Conservation (phyloP, 495 filamentous ascomycete species). For the Xylaria curta region DNA sequence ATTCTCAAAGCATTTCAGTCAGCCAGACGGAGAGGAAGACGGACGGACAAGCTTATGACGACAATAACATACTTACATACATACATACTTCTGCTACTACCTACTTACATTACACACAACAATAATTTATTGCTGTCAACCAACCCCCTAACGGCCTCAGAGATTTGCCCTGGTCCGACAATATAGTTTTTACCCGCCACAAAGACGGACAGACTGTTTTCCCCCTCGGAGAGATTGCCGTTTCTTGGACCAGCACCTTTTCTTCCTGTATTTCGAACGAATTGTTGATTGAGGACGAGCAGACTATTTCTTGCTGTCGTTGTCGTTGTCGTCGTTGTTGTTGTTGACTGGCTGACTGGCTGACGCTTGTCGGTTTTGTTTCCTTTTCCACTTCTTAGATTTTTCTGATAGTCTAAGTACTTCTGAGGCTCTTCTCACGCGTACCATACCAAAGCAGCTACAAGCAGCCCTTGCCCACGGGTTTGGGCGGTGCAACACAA, state of each 20-base stretch:
- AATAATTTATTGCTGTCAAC: not conserved
- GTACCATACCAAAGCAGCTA: not conserved
- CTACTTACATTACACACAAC: no score
- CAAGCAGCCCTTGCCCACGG: constrained; percentile 10
- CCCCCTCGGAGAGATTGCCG: not conserved
- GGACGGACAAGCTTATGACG: not conserved
- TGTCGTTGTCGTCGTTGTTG: no score
- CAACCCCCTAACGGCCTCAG: constrained; percentile 10
- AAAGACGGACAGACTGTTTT: not conserved
- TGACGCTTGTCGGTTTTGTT: not conserved
- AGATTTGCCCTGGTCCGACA: not conserved
- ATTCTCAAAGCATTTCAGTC: not conserved
- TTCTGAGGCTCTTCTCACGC: not conserved
- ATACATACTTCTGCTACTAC: not conserved
- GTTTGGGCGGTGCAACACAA: constrained; percentile 18
- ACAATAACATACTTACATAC: not conserved
- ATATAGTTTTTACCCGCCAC: constrained; percentile 7
- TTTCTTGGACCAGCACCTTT: constrained; percentile 14
- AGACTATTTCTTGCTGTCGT: not conserved
- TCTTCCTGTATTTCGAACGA: not conserved
- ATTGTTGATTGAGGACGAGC: not conserved
- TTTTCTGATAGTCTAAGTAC: constrained; percentile 12
- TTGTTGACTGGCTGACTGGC: not conserved
- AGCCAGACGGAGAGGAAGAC: not conserved
- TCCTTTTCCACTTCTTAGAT: not conserved